Conservation (phyloP, 164 flowering plant species). For the Dillenia turbinata region DNA sequence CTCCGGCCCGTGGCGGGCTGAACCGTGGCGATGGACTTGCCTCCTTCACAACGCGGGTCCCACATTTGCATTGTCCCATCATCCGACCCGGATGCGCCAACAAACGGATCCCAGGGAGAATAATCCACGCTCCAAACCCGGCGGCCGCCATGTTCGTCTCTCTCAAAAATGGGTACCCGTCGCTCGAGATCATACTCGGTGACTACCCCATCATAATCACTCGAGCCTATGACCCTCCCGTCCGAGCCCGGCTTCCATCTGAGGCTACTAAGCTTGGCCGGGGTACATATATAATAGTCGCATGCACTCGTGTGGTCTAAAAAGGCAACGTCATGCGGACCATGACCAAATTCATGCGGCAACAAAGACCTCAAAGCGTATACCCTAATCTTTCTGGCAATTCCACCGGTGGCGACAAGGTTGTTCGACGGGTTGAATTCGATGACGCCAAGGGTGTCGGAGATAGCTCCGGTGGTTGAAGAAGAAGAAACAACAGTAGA, state of each 20-base stretch:
- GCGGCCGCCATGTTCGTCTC: constrained; percentile 77
- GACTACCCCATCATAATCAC: constrained; percentile 77
- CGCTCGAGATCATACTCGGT: constrained; percentile 65
- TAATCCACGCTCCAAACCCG: constrained; percentile 78
- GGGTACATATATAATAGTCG: constrained; percentile 52
- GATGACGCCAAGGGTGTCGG: constrained; percentile 59
- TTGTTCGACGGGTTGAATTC: constrained; percentile 56
- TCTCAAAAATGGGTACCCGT: constrained; percentile 48
- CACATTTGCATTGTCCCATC: constrained; percentile 71
- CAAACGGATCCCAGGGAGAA: constrained; percentile 24
- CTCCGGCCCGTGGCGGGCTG: constrained; percentile 32
- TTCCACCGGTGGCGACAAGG: constrained; percentile 63
- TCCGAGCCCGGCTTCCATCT: constrained; percentile 54
- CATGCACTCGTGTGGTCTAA: constrained; percentile 38
- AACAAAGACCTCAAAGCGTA: constrained; percentile 27
- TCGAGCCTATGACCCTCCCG: constrained; percentile 43
- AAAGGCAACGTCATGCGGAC: neutral
- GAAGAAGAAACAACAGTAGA: constrained; percentile 35
- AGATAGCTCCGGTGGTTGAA: constrained; percentile 8
- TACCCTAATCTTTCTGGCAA: constrained; percentile 60
- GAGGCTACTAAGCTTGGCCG: constrained; percentile 74
- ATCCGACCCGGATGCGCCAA: constrained; percentile 73
- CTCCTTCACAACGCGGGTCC: constrained; percentile 53
- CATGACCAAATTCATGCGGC: neutral
- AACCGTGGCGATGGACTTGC: constrained; percentile 27